These are phyloP conservation scores for Cymbopogon flexuosus DNA, from an alignment of 202 grass and related monocot species.

Conservation along the genomic window DNA sequence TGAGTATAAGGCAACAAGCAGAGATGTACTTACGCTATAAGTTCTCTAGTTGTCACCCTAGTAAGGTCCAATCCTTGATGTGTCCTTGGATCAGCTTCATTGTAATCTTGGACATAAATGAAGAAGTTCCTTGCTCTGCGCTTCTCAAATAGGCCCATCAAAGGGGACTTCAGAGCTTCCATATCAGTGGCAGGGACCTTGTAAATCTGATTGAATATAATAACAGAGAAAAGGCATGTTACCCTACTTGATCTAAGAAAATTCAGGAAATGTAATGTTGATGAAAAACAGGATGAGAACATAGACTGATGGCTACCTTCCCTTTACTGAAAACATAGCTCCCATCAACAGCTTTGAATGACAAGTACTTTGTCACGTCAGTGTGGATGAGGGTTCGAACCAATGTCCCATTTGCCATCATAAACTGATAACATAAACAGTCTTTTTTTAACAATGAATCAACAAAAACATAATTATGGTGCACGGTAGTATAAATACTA, in stretches of 20 bases:
- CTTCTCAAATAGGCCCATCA: conserved; percentile 92
- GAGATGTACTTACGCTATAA: conserved; percentile 56
- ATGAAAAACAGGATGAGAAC: conserved; percentile 1
- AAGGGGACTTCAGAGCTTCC: conserved; percentile 84
- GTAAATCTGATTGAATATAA: conserved; percentile 55
- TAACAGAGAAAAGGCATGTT: conserved; percentile 18
- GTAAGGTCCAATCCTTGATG: conserved; percentile 83
- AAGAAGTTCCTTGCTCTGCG: conserved; percentile 82
- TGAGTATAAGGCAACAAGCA: conserved; percentile 12
- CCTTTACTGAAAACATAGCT: conserved; percentile 89
- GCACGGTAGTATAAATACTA: neutral
- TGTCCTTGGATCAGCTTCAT: conserved; percentile 74
- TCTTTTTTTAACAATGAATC: conserved; percentile 20
- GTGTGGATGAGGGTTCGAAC: conserved; percentile 80
- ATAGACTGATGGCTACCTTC: conserved; percentile 53
- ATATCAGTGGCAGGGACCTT: conserved; percentile 86
- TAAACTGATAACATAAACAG: conserved; percentile 50
- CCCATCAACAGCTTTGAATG: conserved; percentile 88
- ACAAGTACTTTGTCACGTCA: conserved; percentile 78
- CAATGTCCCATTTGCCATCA: conserved; percentile 92
- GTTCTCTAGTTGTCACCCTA: conserved; percentile 59
- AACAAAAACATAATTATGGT: neutral
- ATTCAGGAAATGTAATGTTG: neutral
- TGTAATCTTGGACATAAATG: conserved; percentile 88
- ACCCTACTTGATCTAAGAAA: neutral